Percentiles rank a stretch among this genome's conserved stretches.
These are phyloP conservation scores for Trichoderma gamsii DNA, from an alignment of 495 filamentous ascomycete species.

Conservation along the genomic window DNA sequence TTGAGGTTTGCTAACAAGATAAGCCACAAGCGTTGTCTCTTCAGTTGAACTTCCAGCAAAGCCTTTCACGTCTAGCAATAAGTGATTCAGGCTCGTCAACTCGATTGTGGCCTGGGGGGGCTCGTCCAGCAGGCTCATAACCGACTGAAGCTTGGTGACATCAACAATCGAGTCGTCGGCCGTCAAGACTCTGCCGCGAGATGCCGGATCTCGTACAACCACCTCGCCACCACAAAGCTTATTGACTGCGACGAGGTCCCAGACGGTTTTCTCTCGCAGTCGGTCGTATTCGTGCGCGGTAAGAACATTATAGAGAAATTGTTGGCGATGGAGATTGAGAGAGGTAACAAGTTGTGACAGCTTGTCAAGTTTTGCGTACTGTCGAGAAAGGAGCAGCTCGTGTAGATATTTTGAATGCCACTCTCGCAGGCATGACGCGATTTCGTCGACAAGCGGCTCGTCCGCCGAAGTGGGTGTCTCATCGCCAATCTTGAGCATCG, in stretches of 20 bases:
- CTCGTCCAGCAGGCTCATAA: slow-evolving; percentile 89
- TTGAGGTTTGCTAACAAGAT: slow-evolving; percentile 64
- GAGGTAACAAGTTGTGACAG: slow-evolving; percentile 71
- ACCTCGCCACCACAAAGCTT: slow-evolving; percentile 87
- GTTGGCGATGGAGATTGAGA: slow-evolving; percentile 75
- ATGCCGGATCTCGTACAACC: slow-evolving; percentile 82
- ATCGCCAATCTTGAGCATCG: slow-evolving; percentile 95
- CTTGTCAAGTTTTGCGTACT: slow-evolving; percentile 75
- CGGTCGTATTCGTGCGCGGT: slow-evolving; percentile 72
- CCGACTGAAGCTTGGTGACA: slow-evolving; percentile 82
- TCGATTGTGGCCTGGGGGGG: slow-evolving; percentile 62
- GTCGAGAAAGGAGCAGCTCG: slow-evolving; percentile 75
- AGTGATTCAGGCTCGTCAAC: slow-evolving; percentile 68
- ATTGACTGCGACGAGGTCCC: slow-evolving; percentile 90
- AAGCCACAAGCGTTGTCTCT: slow-evolving; percentile 69
- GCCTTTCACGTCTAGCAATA: slow-evolving; percentile 76
- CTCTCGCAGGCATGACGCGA: slow-evolving; percentile 89
- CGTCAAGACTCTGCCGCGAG: slow-evolving; percentile 78
- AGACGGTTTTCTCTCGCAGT: slow-evolving; percentile 80
- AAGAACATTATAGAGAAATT: slow-evolving; percentile 88
- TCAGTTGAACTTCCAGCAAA: slow-evolving; percentile 67
- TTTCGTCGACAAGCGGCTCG: slow-evolving; percentile 94
- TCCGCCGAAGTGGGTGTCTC: slow-evolving; percentile 83
- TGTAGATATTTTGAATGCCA: slow-evolving; percentile 98
- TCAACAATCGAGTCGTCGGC: slow-evolving; percentile 91